phyloP scores from a whole-genome alignment of 768 basidiomycete species.

The Dentipellis sp. region DNA sequence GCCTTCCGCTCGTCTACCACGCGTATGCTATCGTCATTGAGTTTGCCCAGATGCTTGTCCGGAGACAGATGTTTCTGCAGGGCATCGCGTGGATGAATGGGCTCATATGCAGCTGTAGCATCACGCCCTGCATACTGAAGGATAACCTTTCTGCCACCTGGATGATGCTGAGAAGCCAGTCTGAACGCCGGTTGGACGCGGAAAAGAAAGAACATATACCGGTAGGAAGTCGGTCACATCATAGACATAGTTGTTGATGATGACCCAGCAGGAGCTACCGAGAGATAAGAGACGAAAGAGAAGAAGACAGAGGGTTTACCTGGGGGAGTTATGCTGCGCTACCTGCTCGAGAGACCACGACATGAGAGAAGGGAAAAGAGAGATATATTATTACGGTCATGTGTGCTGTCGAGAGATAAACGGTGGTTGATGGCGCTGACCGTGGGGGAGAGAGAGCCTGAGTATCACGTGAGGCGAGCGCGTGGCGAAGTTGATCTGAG shows the following conservation, averaged over 20 bases:
- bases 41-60: slow-evolving; percentile 51
- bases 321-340: slow-evolving; percentile 43
- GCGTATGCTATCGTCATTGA: background rate
- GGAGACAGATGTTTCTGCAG: slow-evolving; percentile 65
- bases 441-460: slow-evolving; percentile 11
- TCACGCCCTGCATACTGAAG: slow-evolving; percentile 46
- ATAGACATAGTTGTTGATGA: slow-evolving; percentile 52
- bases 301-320: slow-evolving; percentile 23
- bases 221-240: slow-evolving; percentile 32
- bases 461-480: too few species aligned
- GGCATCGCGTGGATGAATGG: slow-evolving; percentile 79
- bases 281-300: background rate
- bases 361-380: background rate
- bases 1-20: slow-evolving; percentile 36
- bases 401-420: slow-evolving; percentile 10
- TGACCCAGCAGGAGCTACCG: slow-evolving; percentile 75
- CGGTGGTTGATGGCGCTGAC: slow-evolving; percentile 43
- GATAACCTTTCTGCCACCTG: slow-evolving; percentile 40
- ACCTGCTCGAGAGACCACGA: slow-evolving; percentile 28
- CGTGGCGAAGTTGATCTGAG: slow-evolving; percentile 7
- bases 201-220: slow-evolving; percentile 15
- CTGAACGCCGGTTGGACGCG: background rate
- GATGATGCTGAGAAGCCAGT: background rate
- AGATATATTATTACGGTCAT: too few species aligned
- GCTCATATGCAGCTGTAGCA: slow-evolving; percentile 54